Evolutionary conservation across 2,329 filamentous ascomycete species (phyloP).

Genomic region (Waltergamsia citrina): DNA sequence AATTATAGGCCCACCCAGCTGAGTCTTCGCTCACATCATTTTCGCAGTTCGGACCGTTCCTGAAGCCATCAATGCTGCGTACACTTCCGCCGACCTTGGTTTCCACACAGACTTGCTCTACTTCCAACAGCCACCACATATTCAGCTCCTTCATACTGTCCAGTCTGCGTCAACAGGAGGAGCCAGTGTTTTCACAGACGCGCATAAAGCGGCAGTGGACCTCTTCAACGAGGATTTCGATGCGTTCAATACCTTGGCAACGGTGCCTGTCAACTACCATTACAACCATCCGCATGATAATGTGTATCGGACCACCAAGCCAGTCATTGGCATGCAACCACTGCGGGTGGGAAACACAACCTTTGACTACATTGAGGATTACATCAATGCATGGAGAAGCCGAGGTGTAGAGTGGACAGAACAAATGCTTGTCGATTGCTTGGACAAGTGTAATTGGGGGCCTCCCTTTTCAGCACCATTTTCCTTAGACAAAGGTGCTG

Average conservation of each 20-base stretch:
- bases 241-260: constrained; percentile 3
- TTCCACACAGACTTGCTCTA: constrained; percentile 5
- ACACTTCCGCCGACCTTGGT: constrained; percentile 2
- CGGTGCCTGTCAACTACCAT: constrained; percentile 4
- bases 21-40: too few relatives aligned
- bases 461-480: constrained; percentile 4
- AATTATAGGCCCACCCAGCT: too few relatives aligned
- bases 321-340: constrained; percentile 2
- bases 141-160: constrained; percentile 4
- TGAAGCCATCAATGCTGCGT: constrained; percentile 2
- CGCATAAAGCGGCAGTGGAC: constrained; percentile 3
- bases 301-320: constrained; percentile 3
- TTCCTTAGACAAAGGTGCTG: neutral
- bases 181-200: constrained; percentile 5
- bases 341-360: constrained; percentile 1
- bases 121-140: constrained; percentile 3
- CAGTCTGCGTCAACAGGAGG: constrained; percentile 3
- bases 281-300: constrained; percentile 4
- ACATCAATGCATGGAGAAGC: neutral
- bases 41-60: constrained; percentile 4
- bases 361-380: neutral
- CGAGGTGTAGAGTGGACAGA: neutral
- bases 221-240: constrained; percentile 2
- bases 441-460: constrained; percentile 5
- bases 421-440: neutral